Base-by-base conservation (phyloP, 495 filamentous ascomycete species). In the Penicillium daleae region DNA sequence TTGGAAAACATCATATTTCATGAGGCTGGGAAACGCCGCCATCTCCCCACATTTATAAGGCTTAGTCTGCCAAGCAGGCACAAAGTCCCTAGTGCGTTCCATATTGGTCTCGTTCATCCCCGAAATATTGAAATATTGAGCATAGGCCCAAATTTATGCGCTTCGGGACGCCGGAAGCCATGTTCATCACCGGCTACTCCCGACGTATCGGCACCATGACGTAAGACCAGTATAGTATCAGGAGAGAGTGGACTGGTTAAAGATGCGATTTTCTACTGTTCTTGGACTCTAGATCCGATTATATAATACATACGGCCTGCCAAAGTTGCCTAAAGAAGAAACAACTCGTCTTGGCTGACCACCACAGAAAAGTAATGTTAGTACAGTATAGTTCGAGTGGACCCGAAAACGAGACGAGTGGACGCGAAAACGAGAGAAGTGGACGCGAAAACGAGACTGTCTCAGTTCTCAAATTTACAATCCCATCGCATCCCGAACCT, bases 401-500 rank as follows among this genome's bases (percentile, higher is more conserved):
- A n/a, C n/a, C n/a, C n/a, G n/a, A n/a, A n/a, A n/a, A n/a, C n/a
- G n/a, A n/a, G n/a, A n/a, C n/a, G n/a, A n/a, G n/a, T n/a, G n/a
- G n/a, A n/a, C n/a, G n/a, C n/a, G n/a, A n/a, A n/a, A n/a, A n/a
- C n/a, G n/a, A n/a, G n/a, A n/a, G n/a, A n/a, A n/a, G n/a, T 42
- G n/a, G n/a, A 42, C 39, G 6, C 17, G 33, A 42, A 42, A 42
- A 42, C 7, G 17, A 2, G 9, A 35, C 33, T 12, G 6, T 35
- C 22, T 27, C 22, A 27, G n/a, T 6, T 13, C 24, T 49, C 44
- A 31, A 22, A 22, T 51, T 53, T 44, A 82, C 48, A 93, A 70
- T 22, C 91, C 92, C 52, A 93, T 77, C 9, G 80, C 86, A 35
- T 76, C 64, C 65, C 85, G 83, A 7, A 96, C 87, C 42, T 68